phyloP scores from a whole-genome alignment of 805 yeast species.

The Candida lessepsii region DNA sequence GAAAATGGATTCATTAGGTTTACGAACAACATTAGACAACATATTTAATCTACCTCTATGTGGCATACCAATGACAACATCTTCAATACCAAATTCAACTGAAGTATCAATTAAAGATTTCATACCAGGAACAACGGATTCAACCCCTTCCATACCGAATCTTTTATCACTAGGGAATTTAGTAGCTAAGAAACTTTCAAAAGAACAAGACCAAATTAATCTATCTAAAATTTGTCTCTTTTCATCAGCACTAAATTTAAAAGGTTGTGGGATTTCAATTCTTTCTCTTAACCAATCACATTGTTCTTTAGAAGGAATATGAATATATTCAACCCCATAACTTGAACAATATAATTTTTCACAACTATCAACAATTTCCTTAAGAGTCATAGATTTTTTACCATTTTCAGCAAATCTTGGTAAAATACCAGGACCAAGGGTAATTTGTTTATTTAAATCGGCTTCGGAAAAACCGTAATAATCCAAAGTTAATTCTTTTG shows the following conservation, averaged over 20 bases:
- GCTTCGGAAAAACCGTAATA: slow-evolving; percentile 88
- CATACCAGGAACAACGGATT: slow-evolving; percentile 93
- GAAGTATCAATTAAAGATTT: slow-evolving; percentile 92
- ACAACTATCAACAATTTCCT: slow-evolving; percentile 74
- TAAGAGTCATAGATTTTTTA: slow-evolving; percentile 65
- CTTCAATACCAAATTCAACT: slow-evolving; percentile 91
- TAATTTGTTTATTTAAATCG: slow-evolving; percentile 79
- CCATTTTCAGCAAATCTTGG: slow-evolving; percentile 80
- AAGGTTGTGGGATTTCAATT: slow-evolving; percentile 89
- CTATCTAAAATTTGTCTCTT: slow-evolving; percentile 96
- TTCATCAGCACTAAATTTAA: slow-evolving; percentile 78
- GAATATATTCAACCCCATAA: slow-evolving; percentile 94
- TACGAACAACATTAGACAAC: slow-evolving; percentile 96
- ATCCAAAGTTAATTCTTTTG: slow-evolving; percentile 87
- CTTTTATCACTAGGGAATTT: slow-evolving; percentile 98
- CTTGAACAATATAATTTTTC: slow-evolving; percentile 83
- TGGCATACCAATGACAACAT: slow-evolving; percentile 98
- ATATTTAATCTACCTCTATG: slow-evolving; percentile 99
- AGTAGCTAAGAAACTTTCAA: slow-evolving; percentile 88
- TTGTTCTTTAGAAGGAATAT: slow-evolving; percentile 90
- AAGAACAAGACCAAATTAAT: slow-evolving; percentile 92
- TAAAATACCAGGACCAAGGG: slow-evolving; percentile 95
- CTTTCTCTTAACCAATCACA: slow-evolving; percentile 99
- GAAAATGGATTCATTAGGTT: slow-evolving; percentile 97
- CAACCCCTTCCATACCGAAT: slow-evolving; percentile 98